Evolutionary conservation across 2,329 filamentous ascomycete species (phyloP).

Genomic region (Botrytis fabae): DNA sequence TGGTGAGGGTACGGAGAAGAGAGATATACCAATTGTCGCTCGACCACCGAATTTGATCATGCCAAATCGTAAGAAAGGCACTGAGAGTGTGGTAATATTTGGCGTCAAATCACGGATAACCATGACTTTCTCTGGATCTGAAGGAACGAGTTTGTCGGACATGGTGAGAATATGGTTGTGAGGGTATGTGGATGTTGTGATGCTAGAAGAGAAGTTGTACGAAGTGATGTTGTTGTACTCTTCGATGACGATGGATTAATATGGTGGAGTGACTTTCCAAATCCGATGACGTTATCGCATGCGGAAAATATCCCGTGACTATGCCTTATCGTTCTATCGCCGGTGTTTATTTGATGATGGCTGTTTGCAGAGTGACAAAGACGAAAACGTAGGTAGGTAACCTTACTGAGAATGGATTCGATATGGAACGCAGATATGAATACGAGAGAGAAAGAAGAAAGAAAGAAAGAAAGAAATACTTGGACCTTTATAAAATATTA

Average conservation of each 20-base stretch:
- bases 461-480: not conserved
- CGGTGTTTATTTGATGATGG: not conserved
- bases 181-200: not conserved
- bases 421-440: not conserved
- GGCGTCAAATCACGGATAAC: conserved; percentile 84
- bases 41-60: conserved; percentile 80
- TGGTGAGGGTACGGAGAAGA: not conserved
- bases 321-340: not conserved
- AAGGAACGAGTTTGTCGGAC: conserved; percentile 64
- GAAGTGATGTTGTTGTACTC: not conserved
- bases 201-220: not conserved
- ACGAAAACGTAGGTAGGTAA: not conserved
- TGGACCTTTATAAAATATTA: not conserved
- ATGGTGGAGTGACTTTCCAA: not conserved
- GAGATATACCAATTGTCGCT: conserved; percentile 72
- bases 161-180: conserved; percentile 43
- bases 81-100: conserved; percentile 73
- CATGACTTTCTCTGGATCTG: conserved; percentile 79
- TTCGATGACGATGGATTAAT: not conserved
- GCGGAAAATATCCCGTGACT: not conserved
- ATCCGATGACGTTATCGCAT: conserved; percentile 12
- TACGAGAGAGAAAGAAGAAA: not conserved
- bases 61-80: conserved; percentile 83
- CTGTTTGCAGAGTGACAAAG: not conserved
- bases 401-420: not conserved